Base-by-base conservation (phyloP, 306 rosid genomes). In the Glycine latifolia region DNA sequence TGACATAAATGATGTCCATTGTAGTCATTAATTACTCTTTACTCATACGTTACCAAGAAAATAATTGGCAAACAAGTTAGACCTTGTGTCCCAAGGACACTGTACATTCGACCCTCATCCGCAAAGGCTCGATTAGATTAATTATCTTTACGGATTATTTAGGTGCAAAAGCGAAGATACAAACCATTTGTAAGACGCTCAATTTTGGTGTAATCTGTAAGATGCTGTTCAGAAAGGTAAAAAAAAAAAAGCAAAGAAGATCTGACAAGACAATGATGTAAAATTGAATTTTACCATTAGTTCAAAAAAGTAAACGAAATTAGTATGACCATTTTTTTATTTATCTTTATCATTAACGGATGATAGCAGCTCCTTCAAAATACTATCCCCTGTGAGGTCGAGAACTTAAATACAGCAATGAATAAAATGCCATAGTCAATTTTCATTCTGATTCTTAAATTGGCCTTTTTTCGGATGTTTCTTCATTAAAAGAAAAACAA, bases 321-420 rank as follows among this genome's bases (percentile, higher is more conserved):
- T 10, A 43, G 59, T 3, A 43, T 12, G 7, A 75, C 44, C 13
- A 14, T n/a, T 39, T 4, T 50, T 17, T 58, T 0, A 5, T 17
- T 66, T 8, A 39, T 39, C 12, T 66, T 66, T 46, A 14, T 76
- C 43, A 15, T 75, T 54, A 1, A 33, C 47, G 41, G 35, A 76
- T 66, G 75, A 78, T 65, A 65, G 65, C 74, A 35, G 49, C 37
- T 63, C 44, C 35, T 77, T 46, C 62, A n/a, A 52, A 66, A 46
- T 48, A 61, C 3, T 14, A 17, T n/a, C 10, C 48, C 15, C 0
- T 33, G 12, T 14, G 56, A 58, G 61, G 3, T 71, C 11, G 7
- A 54, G n/a, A 68, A 20, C 81, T 68, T 53, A 61, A 16, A 13
- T 26, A 0, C 43, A 62, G 26, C 15, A 83, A 77, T 58, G 81